Base-by-base conservation (phyloP, 768 basidiomycete genomes). In the Termitomyces sp. region DNA sequence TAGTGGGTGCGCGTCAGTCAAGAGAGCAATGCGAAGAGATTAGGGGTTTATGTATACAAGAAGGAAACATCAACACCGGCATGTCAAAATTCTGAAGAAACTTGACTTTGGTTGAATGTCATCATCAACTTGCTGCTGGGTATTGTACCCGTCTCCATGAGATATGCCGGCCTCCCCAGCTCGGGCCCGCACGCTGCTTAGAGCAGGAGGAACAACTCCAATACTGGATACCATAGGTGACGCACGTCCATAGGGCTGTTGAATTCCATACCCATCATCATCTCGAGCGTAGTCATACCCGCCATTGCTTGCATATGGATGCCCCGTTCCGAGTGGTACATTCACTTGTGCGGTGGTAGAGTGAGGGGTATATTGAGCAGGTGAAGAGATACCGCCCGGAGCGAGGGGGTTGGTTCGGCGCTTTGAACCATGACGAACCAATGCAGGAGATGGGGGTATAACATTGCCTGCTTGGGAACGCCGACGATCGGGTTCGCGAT, bases 161-260 rank as follows among this genome's bases (percentile, higher is more conserved):
- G 84, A 79, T 57, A 80, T 77, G 43, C 88, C 87, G 19, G 81
- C 74, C 67, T 88, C 85, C 35, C 85, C 88, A 51, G 75, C 87
- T 62, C 77, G 74, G 54, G 86, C 88, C 50, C 88, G 83, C 55
- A 87, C 80, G 62, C 82, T 80, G 70, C 83, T 89, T 58, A 90
- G 69, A 32, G 87, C 87, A 26, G 86, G 87, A 52, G 85, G 85
- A 30, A 79, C 87, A 38, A 83, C 84, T 41, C 79, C 81, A 45
- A 82, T 77, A 50, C 76, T 83, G 26, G 87, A 80, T 53, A 90
- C 80, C 90, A 93, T 93, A 17, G 89, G 90, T 40, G 90, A 91
- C 28, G 82, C 79, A 50, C 88, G 82, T n/a, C 87, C 87, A 62
- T 92, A 92, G 30, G 52, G 56, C 53, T 74, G 80, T 60, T 80